Percentiles rank a stretch among this genome's conserved stretches.
Conservation (phyloP, 345 rosid species). For the Eucalyptus victrix region DNA sequence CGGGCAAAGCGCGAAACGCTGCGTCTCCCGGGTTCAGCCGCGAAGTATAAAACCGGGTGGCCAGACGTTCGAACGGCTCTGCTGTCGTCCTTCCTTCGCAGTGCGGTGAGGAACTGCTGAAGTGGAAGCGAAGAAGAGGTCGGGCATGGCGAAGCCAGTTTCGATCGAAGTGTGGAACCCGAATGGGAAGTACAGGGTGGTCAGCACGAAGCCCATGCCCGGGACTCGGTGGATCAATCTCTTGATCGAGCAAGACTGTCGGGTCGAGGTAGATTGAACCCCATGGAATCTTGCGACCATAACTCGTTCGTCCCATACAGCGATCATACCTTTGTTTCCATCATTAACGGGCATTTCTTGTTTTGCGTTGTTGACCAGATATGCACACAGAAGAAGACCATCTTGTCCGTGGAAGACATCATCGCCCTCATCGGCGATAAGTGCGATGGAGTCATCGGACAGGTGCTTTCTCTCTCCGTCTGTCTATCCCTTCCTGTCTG, state of each 20-base stretch:
- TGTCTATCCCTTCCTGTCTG: background rate
- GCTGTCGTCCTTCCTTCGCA: background rate
- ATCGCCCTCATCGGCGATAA: slow-evolving; percentile 70
- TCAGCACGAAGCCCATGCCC: slow-evolving; percentile 96
- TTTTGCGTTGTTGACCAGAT: slow-evolving; percentile 21
- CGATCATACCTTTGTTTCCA: background rate
- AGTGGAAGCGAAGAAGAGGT: background rate
- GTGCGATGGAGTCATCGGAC: slow-evolving; percentile 96
- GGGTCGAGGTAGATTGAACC: slow-evolving; percentile 56
- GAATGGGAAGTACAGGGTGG: slow-evolving; percentile 81
- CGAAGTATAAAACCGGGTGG: background rate
- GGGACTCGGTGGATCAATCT: slow-evolving; percentile 99
- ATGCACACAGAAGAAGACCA: slow-evolving; percentile 89
- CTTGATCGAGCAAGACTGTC: slow-evolving; percentile 78
- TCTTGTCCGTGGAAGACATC: slow-evolving; percentile 88
- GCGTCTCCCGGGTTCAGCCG: background rate
- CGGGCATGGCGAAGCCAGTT: slow-evolving; percentile 75
- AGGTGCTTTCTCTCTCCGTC: slow-evolving; percentile 22
- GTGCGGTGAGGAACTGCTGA: background rate
- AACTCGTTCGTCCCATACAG: background rate
- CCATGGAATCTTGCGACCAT: background rate
- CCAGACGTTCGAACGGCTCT: background rate
- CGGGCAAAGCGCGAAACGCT: background rate
- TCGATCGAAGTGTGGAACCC: slow-evolving; percentile 92
- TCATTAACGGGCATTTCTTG: background rate